A percentile compares a stretch with the other conserved stretches of the same genome.
phyloP scores from a whole-genome alignment of 371 early-diverging fungal genomes.

The Mucor piriformis region DNA sequence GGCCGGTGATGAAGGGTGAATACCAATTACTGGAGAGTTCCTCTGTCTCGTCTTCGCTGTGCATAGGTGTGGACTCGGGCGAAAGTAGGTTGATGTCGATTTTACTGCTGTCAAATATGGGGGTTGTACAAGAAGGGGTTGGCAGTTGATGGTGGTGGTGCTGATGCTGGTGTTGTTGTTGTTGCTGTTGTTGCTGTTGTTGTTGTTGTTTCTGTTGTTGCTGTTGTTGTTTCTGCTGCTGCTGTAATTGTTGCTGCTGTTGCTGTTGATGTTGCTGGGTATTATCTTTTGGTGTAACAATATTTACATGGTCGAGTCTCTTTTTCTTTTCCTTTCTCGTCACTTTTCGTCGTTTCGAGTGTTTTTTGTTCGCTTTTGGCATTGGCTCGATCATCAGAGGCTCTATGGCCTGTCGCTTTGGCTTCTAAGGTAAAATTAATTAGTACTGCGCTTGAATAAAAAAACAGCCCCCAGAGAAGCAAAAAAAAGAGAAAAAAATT shows the following conservation, averaged over 20 bases:
- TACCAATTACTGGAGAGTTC: conserved; percentile 27
- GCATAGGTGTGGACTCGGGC: conserved; percentile 18
- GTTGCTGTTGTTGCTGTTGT: too few species aligned
- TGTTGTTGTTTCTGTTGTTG: too few species aligned
- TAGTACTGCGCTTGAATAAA: conserved; percentile 1
- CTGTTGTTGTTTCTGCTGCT: neutral
- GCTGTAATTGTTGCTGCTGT: neutral
- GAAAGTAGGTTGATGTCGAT: conserved; percentile 6
- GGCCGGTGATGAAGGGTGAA: conserved; percentile 38
- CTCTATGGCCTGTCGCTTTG: neutral
- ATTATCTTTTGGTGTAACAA: neutral
- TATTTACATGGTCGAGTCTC: neutral
- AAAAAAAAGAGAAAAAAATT: neutral
- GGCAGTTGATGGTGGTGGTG: neutral
- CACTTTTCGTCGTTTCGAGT: neutral
- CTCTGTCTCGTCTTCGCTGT: conserved; percentile 19
- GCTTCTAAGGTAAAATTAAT: neutral
- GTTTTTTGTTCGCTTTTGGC: neutral
- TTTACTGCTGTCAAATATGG: neutral
- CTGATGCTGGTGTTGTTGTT: neutral
- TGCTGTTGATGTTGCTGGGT: neutral
- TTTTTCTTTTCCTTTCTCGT: neutral
- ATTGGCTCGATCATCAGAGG: neutral
- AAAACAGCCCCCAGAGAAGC: neutral
- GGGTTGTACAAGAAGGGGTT: conserved; percentile 10